Conservation (phyloP, 202 grass and related monocot species). For the Cymbopogon flexuosus region DNA sequence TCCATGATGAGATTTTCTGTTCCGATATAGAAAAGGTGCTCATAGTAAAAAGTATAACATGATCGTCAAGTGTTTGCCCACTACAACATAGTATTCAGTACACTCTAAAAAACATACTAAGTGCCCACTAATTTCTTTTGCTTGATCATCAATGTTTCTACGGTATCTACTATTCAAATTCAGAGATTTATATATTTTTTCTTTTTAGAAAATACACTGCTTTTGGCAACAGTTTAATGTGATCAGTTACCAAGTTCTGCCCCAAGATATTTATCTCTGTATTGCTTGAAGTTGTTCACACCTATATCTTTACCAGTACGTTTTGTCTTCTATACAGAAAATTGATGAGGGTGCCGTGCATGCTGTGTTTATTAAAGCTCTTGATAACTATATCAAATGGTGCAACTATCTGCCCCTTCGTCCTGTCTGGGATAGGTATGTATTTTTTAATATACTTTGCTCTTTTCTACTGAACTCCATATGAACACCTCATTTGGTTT, state of each 20-base stretch:
- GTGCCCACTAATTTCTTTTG: background rate
- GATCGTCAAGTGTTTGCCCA: background rate
- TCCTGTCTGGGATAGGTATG: constrained; percentile 71
- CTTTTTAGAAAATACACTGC: background rate
- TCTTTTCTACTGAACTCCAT: constrained; percentile 17
- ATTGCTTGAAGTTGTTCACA: constrained; percentile 15
- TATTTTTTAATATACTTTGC: constrained; percentile 10
- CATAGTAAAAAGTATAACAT: background rate
- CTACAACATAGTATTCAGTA: background rate
- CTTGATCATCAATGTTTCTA: background rate
- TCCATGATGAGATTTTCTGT: background rate
- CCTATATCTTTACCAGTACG: constrained; percentile 8
- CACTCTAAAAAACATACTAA: background rate
- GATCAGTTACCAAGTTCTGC: background rate
- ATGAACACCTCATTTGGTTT: constrained; percentile 1
- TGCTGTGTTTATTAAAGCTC: constrained; percentile 69
- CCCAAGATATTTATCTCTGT: background rate
- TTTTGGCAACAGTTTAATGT: background rate
- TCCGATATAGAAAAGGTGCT: background rate
- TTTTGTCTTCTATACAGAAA: constrained; percentile 48
- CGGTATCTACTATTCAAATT: constrained; percentile 14
- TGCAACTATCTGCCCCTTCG: constrained; percentile 72
- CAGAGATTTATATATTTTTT: background rate
- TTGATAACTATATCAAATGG: constrained; percentile 98
- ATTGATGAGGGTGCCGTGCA: constrained; percentile 81